Evolutionary conservation across 2,329 filamentous ascomycete species (phyloP), one percentile per base, ranked within the genome.

Genomic region (Aspergillus spinulosporus): DNA sequence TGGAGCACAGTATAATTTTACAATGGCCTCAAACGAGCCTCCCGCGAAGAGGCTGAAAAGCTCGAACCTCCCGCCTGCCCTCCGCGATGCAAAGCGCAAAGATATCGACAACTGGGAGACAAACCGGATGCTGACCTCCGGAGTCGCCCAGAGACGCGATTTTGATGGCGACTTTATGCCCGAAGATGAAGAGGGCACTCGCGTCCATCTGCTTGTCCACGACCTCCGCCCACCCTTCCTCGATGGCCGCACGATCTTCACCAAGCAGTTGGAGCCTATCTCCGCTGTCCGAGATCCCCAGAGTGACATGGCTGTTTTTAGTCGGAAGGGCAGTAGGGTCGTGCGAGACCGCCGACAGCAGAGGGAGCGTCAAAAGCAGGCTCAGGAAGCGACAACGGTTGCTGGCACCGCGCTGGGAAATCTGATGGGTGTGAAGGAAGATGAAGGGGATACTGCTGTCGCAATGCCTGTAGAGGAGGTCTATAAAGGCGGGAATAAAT

Each of bases 81-180:
- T 74, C 11, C 72, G 72, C 62, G 71, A 75, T 59, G 72, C 72
- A 74, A 90, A 92, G 66, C 90, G 96, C 72, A 92, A 89, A 70
- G 94, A 99, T 69, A 92, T 94, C 43, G 94, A 99, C 74, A 93
- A 92, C 0, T 99, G 94, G 94, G 95, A 99, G 74, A 94, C 93
- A 12, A 99, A 99, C 72, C 89, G 94, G 57, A 97, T 99, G 94
- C 82, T 99, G 59, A 94, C 92, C 1, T 97, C 92, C 15, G 93
- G 93, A 55, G 92, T 99, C 14, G 94, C 94, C 14, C 95, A 99
- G 74, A 82, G 93, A 68, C 81, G 91, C 63, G 90, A 94, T 66
- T 85, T 91, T 70, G 87, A 87, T 26, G 82, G 84, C 47, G 91
- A 94, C 68, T 96, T 97, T 67, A 88, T 88, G 50, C 88, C 96